Base-by-base conservation (phyloP, 805 yeast species). In the Torulaspora microellipsoides region DNA sequence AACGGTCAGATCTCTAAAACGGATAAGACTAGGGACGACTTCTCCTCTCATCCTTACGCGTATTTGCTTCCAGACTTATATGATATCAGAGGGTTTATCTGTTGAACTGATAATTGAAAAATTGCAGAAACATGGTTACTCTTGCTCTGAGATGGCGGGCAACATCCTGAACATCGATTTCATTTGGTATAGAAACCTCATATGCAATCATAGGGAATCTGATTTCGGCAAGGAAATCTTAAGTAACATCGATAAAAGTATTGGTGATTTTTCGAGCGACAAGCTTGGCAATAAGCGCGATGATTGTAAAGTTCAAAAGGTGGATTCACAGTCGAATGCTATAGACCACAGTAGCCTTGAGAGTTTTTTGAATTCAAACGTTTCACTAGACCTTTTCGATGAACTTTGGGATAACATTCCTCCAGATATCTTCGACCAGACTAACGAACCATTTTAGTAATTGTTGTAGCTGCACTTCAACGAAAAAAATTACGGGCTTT, bases 51-150 rank as follows among this genome's bases (percentile, higher is more conserved):
- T 40, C 10, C 30, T 40, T 13, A 40, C 43, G 2, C 37, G 43
- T 12, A 34, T 40, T 17, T 33, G 43, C 37, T 33, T 15, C 33
- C 43, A 40, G 12, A 15, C 27, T 10, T 27, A 39, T 14, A 39
- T 27, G 37, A 34, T 23, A n/a, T 11, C 30, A 8, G 32, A 32
- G 13, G 13, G 29, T 9, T n/a, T 34, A 4, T 13, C 37, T 1
- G n/a, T 7, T 15, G 33, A 33, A 5, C 37, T 32, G 15, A 29
- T 39, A 13, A 17, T 8, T 12, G 14, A 25, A 8, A 27, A 32
- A 20, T 34, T 39, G 20, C n/a, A 9, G 11, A 13, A 15, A 27
- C 28, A 27, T n/a, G 28, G 14, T 25, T 8, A 9, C 8, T 33
- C 37, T 27, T 28, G 31, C 27, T 15, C 23, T 12, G 42, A 39